Percentiles rank a stretch among this genome's conserved stretches.
phyloP scores from a whole-genome alignment of 768 basidiomycete genomes.

The Coprinellus aureogranulatus region DNA sequence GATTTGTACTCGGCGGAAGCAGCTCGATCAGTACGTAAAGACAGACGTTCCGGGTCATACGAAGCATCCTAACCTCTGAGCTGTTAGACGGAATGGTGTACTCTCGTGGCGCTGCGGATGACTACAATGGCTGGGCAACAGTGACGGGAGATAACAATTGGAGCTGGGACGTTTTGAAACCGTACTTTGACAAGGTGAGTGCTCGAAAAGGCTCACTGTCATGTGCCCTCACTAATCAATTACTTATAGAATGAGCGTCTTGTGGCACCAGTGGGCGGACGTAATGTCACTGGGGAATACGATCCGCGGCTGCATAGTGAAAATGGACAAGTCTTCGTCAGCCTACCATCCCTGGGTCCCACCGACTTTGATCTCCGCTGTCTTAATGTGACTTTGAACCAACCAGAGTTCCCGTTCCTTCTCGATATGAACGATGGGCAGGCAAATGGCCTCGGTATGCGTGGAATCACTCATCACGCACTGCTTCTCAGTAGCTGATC shows the following conservation, averaged over 20 bases:
- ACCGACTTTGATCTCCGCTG: conserved; percentile 23
- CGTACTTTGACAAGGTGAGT: conserved; percentile 24
- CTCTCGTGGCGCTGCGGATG: conserved; percentile 26
- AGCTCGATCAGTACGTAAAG: conserved; percentile 30
- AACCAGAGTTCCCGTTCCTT: conserved; percentile 34
- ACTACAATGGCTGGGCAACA: conserved; percentile 27
- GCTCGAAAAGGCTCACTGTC: background rate
- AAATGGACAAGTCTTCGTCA: conserved; percentile 22
- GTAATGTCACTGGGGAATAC: conserved; percentile 30
- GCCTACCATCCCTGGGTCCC: conserved; percentile 22
- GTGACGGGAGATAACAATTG: conserved; percentile 29
- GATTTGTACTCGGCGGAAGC: conserved; percentile 30
- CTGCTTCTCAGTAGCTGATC: background rate
- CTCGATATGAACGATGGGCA: conserved; percentile 19
- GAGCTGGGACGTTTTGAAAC: conserved; percentile 28
- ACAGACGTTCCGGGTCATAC: background rate
- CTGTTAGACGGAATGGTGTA: conserved; percentile 21
- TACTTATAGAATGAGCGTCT: conserved; percentile 30
- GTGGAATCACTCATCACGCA: background rate
- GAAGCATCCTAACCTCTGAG: background rate
- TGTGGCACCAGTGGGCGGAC: conserved; percentile 26
- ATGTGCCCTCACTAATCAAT: background rate
- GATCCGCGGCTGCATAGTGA: conserved; percentile 27
- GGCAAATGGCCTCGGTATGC: background rate
- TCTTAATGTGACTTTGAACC: conserved; percentile 25